Conservation (phyloP, 257 asterid genomes). For the Ballota nigra region DNA sequence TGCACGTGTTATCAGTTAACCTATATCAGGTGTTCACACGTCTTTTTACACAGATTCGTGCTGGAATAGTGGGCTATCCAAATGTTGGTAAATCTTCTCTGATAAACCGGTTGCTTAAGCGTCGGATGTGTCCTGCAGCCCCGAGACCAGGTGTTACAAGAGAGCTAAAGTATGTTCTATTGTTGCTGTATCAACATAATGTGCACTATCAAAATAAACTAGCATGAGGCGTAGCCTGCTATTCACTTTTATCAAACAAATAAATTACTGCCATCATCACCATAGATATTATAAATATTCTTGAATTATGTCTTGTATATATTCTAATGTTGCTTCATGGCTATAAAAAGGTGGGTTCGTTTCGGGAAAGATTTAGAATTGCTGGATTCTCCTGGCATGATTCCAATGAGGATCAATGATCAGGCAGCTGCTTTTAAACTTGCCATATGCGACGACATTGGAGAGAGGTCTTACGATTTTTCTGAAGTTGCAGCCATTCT, state of each 20-base stretch:
- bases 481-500: constrained; percentile 86
- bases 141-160: constrained; percentile 99
- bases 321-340: constrained; percentile 22
- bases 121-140: constrained; percentile 97
- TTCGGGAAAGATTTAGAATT: constrained; percentile 83
- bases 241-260: not conserved
- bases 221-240: not conserved
- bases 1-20: not conserved
- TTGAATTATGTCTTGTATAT: not conserved
- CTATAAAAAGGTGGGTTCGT: constrained; percentile 78
- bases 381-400: constrained; percentile 92
- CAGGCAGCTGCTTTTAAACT: constrained; percentile 90
- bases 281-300: not conserved
- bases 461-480: constrained; percentile 84
- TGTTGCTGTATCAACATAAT: not conserved
- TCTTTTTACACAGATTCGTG: constrained; percentile 67
- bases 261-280: not conserved
- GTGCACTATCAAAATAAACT: not conserved
- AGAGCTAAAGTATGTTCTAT: constrained; percentile 66
- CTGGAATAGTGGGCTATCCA: constrained; percentile 95
- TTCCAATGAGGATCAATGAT: constrained; percentile 93
- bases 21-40: constrained; percentile 18
- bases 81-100: constrained; percentile 96
- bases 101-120: constrained; percentile 90
- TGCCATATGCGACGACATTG: constrained; percentile 95